Base-by-base conservation (phyloP, 768 basidiomycete genomes). In the Gyrodon lividus region DNA sequence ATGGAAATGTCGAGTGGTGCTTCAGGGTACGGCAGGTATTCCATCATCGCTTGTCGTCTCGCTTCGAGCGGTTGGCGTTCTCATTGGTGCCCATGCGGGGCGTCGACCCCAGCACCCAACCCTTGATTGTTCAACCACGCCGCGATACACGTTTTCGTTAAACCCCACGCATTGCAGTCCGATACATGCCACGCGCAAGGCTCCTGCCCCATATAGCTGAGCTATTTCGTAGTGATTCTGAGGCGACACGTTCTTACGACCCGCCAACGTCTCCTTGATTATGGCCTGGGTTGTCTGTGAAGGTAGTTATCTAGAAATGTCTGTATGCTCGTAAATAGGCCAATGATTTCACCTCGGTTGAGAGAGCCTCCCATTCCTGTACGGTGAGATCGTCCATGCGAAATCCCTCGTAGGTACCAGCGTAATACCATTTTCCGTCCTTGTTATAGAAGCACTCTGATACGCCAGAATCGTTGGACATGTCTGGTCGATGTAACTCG, bases 361-460 rank as follows among this genome's bases (percentile, higher is more conserved):
- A 78, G 28, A 91, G 75, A 38, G 77, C 77, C 24, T 77, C 79
- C 83, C 86, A 91, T 64, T 91, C 89, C 48, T 80, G 80, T 7
- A 74, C 68, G 0, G 81, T 81, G 13, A 91, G 70, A 50, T 87
- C 80, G 23, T 82, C 82, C 43, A 91, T 74, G 46, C 75, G 70
- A 63, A 91, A 82, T 1, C 78, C 79, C 48, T 77, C 80, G 69
- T 91, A 91, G 4, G 80, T 76, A n/a, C 89, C 89, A 12, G 89
- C 88, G 54, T 91, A 91, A 64, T 90, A 91, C 86, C 87, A 91
- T 52, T 81, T 79, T 7, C 84, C 86, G 49, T 89, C 86, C 64
- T 83, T 89, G 67, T 83, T 86, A 59, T 83, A 91, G 67, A 91
- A 91, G 56, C 87, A 91, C 62, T 91, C 89, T 89, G 51, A 12